A percentile compares a stretch with the other conserved stretches of the same genome.
Conservation (phyloP, 805 yeast genomes). For the Candida ortonii region DNA sequence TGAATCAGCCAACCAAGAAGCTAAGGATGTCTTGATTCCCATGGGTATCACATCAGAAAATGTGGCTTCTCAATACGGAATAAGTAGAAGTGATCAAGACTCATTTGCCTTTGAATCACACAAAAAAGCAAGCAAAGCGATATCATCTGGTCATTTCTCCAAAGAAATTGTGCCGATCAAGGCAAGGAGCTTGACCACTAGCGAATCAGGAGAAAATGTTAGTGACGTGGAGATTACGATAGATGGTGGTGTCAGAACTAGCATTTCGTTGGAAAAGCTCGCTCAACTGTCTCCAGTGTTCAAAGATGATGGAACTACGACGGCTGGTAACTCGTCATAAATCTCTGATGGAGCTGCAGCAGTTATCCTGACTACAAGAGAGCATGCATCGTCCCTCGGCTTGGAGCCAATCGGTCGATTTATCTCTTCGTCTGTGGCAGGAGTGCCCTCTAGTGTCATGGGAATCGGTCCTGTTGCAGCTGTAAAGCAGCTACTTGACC, state of each 20-base stretch:
- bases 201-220: neutral
- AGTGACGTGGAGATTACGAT: slow-evolving; percentile 10
- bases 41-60: slow-evolving; percentile 34
- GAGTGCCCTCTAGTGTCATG: slow-evolving; percentile 36
- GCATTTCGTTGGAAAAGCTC: slow-evolving; percentile 25
- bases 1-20: slow-evolving; percentile 30
- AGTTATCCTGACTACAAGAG: slow-evolving; percentile 34
- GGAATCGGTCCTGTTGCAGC: slow-evolving; percentile 38
- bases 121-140: slow-evolving; percentile 25
- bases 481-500: slow-evolving; percentile 23
- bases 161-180: slow-evolving; percentile 27
- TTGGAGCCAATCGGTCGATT: slow-evolving; percentile 32
- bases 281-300: slow-evolving; percentile 28
- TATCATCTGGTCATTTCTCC: slow-evolving; percentile 25
- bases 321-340: slow-evolving; percentile 38
- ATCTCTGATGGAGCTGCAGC: slow-evolving; percentile 38
- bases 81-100: slow-evolving; percentile 28
- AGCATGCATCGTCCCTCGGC: slow-evolving; percentile 31
- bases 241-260: slow-evolving; percentile 23
- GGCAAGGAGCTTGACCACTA: slow-evolving; percentile 2
- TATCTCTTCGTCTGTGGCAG: slow-evolving; percentile 30
- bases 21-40: slow-evolving; percentile 32
- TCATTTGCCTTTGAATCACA: slow-evolving; percentile 29
- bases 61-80: slow-evolving; percentile 25
- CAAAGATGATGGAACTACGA: slow-evolving; percentile 31